Evolutionary conservation across 768 basidiomycete genomes (phyloP).

Genomic region (Tulasnella calospora): DNA sequence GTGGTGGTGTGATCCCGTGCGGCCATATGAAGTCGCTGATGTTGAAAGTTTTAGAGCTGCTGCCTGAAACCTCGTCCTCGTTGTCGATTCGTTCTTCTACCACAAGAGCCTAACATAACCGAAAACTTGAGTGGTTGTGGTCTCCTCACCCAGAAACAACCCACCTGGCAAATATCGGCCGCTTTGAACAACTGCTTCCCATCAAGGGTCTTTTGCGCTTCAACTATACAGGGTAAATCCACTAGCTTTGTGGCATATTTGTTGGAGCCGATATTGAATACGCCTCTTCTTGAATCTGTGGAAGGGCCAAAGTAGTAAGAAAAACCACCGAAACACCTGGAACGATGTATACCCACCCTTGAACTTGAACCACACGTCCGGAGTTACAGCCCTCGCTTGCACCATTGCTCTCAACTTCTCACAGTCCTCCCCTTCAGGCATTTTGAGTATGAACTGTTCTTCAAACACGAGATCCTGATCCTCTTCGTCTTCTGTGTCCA

Average conservation of each 20-base stretch:
- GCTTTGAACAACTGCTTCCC: constrained; percentile 98
- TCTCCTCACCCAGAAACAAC: not conserved
- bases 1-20: constrained; percentile 90
- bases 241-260: constrained; percentile 89
- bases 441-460: constrained; percentile 90
- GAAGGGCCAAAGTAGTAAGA: not conserved
- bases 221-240: constrained; percentile 89
- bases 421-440: constrained; percentile 79
- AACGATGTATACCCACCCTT: constrained; percentile 57
- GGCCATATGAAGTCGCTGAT: constrained; percentile 97
- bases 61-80: constrained; percentile 59
- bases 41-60: constrained; percentile 57
- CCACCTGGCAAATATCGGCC: constrained; percentile 94
- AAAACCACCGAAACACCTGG: not conserved
- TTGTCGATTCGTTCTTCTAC: constrained; percentile 69
- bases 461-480: constrained; percentile 93
- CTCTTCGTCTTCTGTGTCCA: constrained; percentile 94
- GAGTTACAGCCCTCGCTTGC: constrained; percentile 64
- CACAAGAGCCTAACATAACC: constrained; percentile 71
- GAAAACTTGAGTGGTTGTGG: constrained; percentile 27
- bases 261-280: constrained; percentile 78
- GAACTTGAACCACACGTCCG: constrained; percentile 97
- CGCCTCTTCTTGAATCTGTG: constrained; percentile 77
- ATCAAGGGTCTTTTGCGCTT: constrained; percentile 93
- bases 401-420: constrained; percentile 79